These are phyloP conservation scores for Limnanthes douglasii DNA, from an alignment of 345 rosid genomes.

Conservation along the genomic window DNA sequence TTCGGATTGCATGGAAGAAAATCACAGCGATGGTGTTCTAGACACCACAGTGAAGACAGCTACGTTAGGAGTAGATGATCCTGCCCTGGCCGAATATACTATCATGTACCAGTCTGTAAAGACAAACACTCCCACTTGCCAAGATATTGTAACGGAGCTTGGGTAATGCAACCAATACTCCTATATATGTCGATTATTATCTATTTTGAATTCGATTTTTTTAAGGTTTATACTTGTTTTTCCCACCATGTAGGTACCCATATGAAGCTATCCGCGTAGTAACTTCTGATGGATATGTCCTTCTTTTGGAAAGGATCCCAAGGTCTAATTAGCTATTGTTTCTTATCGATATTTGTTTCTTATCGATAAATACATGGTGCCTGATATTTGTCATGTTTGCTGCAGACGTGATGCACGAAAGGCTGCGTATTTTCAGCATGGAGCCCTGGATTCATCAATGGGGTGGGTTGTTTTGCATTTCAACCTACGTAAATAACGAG, in stretches of 20 bases:
- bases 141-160: slow-evolving; percentile 89
- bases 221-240: neutral
- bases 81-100: slow-evolving; percentile 35
- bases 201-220: neutral
- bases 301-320: slow-evolving; percentile 91
- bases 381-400: slow-evolving; percentile 6
- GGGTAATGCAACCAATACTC: slow-evolving; percentile 34
- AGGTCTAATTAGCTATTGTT: slow-evolving; percentile 24
- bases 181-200: neutral
- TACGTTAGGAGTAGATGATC: slow-evolving; percentile 52
- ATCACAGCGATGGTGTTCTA: slow-evolving; percentile 6
- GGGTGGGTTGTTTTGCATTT: slow-evolving; percentile 66
- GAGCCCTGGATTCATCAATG: slow-evolving; percentile 88
- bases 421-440: slow-evolving; percentile 89
- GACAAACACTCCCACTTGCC: slow-evolving; percentile 86
- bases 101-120: slow-evolving; percentile 46
- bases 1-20: slow-evolving; percentile 8
- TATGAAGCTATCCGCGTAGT: slow-evolving; percentile 84
- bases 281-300: slow-evolving; percentile 90
- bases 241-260: slow-evolving; percentile 48
- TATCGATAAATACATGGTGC: neutral
- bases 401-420: slow-evolving; percentile 85
- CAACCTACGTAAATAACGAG: too few species aligned
- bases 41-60: slow-evolving; percentile 30
- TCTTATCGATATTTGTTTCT: slow-evolving; percentile 2